phyloP scores from a whole-genome alignment of 768 basidiomycete species.

The Amanita molliuscula region DNA sequence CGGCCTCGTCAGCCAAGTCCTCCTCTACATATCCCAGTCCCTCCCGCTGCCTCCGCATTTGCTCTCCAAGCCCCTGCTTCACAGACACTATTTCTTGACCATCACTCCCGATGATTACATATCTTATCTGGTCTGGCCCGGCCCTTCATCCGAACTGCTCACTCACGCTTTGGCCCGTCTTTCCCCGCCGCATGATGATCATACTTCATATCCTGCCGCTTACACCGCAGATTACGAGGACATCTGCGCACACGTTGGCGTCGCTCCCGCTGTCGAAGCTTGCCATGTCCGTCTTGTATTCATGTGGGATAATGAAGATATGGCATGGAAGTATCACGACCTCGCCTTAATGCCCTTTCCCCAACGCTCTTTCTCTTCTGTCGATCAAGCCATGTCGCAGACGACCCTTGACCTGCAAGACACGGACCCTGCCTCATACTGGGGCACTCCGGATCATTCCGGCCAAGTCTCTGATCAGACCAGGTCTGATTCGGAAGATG shows the following conservation, averaged over 20 bases:
- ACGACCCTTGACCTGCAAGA: conserved; percentile 20
- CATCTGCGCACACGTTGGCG: conserved; percentile 45
- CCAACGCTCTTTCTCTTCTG: conserved; percentile 22
- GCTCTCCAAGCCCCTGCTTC: conserved; percentile 45
- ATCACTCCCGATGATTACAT: conserved; percentile 37
- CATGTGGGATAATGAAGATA: conserved; percentile 41
- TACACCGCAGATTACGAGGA: conserved; percentile 40
- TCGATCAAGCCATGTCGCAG: conserved; percentile 16
- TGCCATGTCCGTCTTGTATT: conserved; percentile 51
- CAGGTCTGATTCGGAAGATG: conserved; percentile 35
- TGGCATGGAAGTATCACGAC: conserved; percentile 65
- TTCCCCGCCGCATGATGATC: conserved; percentile 26
- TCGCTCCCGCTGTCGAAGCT: conserved; percentile 23
- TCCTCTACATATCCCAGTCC: conserved; percentile 48
- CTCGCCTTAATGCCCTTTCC: conserved; percentile 65
- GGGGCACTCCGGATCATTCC: conserved; percentile 50
- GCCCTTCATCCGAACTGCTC: conserved; percentile 16
- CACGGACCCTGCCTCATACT: conserved; percentile 51
- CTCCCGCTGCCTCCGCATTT: conserved; percentile 50
- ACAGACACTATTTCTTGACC: conserved; percentile 56
- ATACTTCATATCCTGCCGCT: conserved; percentile 13
- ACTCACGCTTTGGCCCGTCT: conserved; percentile 26
- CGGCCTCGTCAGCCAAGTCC: conserved; percentile 33
- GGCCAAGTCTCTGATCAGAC: conserved; percentile 12
- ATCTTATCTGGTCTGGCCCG: conserved; percentile 65